Percentiles rank a stretch among this genome's conserved stretches.
Conservation (phyloP, 495 filamentous ascomycete species). For the Coniosporium apollinis region DNA sequence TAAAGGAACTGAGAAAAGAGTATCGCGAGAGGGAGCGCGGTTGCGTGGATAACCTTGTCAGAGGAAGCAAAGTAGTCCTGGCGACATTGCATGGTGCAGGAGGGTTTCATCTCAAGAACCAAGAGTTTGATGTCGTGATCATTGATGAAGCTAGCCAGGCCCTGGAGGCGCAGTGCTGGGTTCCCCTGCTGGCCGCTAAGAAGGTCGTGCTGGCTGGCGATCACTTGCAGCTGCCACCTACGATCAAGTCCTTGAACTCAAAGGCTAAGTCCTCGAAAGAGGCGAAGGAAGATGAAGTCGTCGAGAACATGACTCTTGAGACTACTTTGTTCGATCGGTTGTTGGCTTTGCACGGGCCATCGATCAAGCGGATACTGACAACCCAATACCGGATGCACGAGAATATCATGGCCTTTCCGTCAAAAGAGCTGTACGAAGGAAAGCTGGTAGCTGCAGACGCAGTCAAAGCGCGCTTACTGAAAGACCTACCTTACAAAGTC, state of each 20-base stretch:
- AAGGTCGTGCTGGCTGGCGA: conserved; percentile 90
- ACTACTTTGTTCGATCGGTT: conserved; percentile 84
- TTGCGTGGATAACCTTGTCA: conserved; percentile 60
- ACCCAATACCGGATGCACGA: conserved; percentile 98
- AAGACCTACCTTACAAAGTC: conserved; percentile 62
- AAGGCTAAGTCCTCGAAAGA: conserved; percentile 17
- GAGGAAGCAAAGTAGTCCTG: conserved; percentile 68
- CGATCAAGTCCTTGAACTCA: conserved; percentile 64
- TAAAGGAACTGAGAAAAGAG: conserved; percentile 75
- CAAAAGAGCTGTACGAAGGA: conserved; percentile 68
- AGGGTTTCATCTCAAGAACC: conserved; percentile 60
- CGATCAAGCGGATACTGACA: conserved; percentile 87
- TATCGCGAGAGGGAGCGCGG: conserved; percentile 69
- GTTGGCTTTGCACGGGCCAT: conserved; percentile 59
- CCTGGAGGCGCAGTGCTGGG: conserved; percentile 94
- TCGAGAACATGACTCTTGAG: conserved; percentile 42
- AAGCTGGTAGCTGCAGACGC: conserved; percentile 61
- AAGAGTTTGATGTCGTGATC: conserved; percentile 83
- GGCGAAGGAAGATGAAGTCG: conserved; percentile 5
- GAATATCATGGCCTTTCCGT: conserved; percentile 87
- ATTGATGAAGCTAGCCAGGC: conserved; percentile 95
- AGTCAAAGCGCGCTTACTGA: conserved; percentile 59
- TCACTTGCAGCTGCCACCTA: conserved; percentile 86
- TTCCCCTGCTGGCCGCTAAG: conserved; percentile 61
- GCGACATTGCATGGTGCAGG: conserved; percentile 89